These are phyloP conservation scores for Fusarium sp. DNA, from an alignment of 2,329 filamentous ascomycete species.

Conservation along the genomic window DNA sequence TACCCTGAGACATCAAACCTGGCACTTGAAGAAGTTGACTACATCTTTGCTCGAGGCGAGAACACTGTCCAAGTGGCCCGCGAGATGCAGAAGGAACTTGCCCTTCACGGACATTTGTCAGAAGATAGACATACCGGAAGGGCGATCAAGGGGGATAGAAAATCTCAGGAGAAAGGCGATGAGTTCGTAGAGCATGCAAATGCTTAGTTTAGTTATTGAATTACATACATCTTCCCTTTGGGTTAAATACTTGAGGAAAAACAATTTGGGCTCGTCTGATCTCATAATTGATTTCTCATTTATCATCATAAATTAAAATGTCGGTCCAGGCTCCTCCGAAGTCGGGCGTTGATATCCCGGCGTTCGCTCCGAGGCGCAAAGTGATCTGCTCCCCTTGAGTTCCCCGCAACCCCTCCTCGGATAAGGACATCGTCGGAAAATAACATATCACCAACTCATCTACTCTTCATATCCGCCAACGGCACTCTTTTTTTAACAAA, in stretches of 20 bases:
- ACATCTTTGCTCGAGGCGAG: slow-evolving; percentile 22
- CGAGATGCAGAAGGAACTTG: slow-evolving; percentile 21
- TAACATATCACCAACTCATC: neutral
- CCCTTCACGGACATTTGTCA: neutral
- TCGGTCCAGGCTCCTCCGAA: neutral
- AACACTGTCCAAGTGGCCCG: slow-evolving; percentile 14
- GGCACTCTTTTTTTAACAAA: no score
- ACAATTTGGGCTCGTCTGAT: no score
- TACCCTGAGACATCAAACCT: slow-evolving; percentile 22
- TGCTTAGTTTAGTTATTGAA: neutral
- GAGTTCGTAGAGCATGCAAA: neutral
- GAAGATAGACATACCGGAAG: neutral
- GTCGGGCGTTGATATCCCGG: slow-evolving; percentile 2
- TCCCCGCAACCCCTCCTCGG: slow-evolving; percentile 34
- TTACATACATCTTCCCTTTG: neutral
- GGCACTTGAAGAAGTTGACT: slow-evolving; percentile 16
- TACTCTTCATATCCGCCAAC: neutral
- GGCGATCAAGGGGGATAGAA: accelerated
- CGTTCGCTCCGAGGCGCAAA: slow-evolving; percentile 16
- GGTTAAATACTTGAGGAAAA: no score
- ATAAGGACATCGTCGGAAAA: slow-evolving; percentile 25
- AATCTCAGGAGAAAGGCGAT: neutral
- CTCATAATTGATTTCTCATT: no score
- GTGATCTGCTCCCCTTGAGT: neutral
- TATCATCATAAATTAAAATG: no score